Conservation (phyloP, 768 basidiomycete genomes). For the Sporobolomyces phaffii region DNA sequence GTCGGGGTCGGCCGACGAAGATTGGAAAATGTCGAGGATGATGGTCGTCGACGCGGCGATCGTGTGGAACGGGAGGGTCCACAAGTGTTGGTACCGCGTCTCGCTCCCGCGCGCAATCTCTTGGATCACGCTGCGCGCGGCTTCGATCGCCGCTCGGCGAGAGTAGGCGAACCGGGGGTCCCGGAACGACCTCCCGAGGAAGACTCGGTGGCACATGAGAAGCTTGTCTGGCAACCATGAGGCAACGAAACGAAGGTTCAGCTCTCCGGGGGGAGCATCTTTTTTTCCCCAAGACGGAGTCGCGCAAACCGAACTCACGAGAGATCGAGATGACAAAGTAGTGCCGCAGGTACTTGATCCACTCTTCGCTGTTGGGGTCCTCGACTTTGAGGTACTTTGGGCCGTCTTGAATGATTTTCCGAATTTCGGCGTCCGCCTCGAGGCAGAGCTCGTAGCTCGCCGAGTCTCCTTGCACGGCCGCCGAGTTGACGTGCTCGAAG, state of each 20-base stretch:
- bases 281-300: too few species aligned
- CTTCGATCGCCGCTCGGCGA: constrained; percentile 27
- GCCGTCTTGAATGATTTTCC: constrained; percentile 15
- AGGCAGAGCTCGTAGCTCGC: constrained; percentile 23
- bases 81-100: constrained; percentile 18
- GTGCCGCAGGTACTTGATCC: constrained; percentile 9
- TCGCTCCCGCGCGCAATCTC: constrained; percentile 16
- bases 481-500: constrained; percentile 30
- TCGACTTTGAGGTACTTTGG: constrained; percentile 22
- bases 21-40: constrained; percentile 37
- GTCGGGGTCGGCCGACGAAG: constrained; percentile 23
- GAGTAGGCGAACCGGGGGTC: constrained; percentile 26
- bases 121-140: constrained; percentile 26
- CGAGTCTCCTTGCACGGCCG: not conserved
- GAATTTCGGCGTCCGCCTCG: constrained; percentile 26
- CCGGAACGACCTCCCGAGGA: constrained; percentile 25
- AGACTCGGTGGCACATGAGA: constrained; percentile 32
- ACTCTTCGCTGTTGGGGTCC: not conserved
- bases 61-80: constrained; percentile 36
- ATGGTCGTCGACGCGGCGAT: constrained; percentile 33
- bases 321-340: constrained; percentile 31
- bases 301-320: not conserved
- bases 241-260: too few species aligned
- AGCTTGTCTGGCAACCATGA: constrained; percentile 39
- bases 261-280: too few species aligned